Evolutionary conservation across 2,329 filamentous ascomycete genomes (phyloP).

Genomic region (Botrytis cinerea): DNA sequence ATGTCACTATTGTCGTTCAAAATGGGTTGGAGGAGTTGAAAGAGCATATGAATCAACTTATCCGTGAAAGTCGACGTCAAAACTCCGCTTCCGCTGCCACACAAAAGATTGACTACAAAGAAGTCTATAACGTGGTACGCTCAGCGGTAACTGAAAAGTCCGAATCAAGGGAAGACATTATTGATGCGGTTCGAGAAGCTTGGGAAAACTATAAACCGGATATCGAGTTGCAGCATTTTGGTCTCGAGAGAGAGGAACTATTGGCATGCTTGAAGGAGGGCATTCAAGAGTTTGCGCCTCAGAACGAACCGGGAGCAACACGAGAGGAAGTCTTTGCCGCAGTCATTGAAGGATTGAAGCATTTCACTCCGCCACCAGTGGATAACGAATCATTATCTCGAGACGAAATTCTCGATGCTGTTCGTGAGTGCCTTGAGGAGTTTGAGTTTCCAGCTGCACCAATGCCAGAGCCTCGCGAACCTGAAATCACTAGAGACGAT

Average conservation of each 20-base stretch:
- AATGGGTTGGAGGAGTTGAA: slow-evolving; percentile 80
- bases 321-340: slow-evolving; percentile 84
- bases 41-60: slow-evolving; percentile 77
- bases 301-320: slow-evolving; percentile 59
- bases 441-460: slow-evolving; percentile 73
- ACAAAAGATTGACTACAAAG: slow-evolving; percentile 69
- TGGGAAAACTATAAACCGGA: slow-evolving; percentile 96
- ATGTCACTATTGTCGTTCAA: slow-evolving; percentile 73
- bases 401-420: slow-evolving; percentile 80
- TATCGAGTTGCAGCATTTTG: slow-evolving; percentile 86
- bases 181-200: slow-evolving; percentile 83
- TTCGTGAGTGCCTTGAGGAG: slow-evolving; percentile 83
- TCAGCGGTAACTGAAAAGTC: slow-evolving; percentile 63
- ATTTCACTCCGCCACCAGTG: slow-evolving; percentile 74
- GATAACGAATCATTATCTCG: slow-evolving; percentile 72
- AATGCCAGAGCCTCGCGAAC: slow-evolving; percentile 54
- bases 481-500: slow-evolving; percentile 61
- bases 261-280: slow-evolving; percentile 84
- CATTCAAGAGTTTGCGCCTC: slow-evolving; percentile 68
- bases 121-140: slow-evolving; percentile 83
- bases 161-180: slow-evolving; percentile 75
- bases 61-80: slow-evolving; percentile 73
- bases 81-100: slow-evolving; percentile 65
- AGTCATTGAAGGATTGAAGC: slow-evolving; percentile 81
- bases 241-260: slow-evolving; percentile 87